These are phyloP conservation scores for Lasiosphaeriaceae sp. DNA, from an alignment of 495 filamentous ascomycete species.

Conservation along the genomic window DNA sequence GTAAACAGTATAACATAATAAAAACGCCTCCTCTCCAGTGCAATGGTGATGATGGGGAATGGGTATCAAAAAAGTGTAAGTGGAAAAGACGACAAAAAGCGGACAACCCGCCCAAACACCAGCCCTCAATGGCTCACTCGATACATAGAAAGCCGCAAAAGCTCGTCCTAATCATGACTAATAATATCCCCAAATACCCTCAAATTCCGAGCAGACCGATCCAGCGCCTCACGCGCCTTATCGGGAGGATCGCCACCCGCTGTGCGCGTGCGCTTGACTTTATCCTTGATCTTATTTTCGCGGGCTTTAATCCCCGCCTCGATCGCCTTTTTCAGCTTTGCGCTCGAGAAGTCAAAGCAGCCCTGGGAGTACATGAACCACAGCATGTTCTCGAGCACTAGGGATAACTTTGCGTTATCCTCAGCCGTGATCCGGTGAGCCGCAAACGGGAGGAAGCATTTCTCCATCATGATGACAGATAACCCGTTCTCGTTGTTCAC, in stretches of 20 bases:
- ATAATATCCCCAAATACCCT: slow-evolving; percentile 29
- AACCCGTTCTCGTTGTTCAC: slow-evolving; percentile 40
- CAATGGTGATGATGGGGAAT: too few relatives aligned
- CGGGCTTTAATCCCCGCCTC: slow-evolving; percentile 61
- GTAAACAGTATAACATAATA: too few relatives aligned
- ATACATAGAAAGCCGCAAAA: too few relatives aligned
- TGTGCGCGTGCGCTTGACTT: slow-evolving; percentile 32
- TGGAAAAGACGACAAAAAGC: too few relatives aligned
- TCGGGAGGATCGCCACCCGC: slow-evolving; percentile 9
- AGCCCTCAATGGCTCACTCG: too few relatives aligned
- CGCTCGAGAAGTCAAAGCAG: slow-evolving; percentile 43
- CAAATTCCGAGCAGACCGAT: slow-evolving; percentile 38
- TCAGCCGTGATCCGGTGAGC: slow-evolving; percentile 58
- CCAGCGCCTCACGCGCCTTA: slow-evolving; percentile 30
- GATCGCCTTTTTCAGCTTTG: slow-evolving; percentile 35
- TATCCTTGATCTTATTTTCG: slow-evolving; percentile 46
- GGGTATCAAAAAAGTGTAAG: too few relatives aligned
- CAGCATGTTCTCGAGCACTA: slow-evolving; percentile 70
- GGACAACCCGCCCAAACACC: too few relatives aligned
- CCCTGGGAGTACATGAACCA: slow-evolving; percentile 47
- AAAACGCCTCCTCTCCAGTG: too few relatives aligned
- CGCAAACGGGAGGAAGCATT: slow-evolving; percentile 67
- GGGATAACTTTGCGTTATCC: slow-evolving; percentile 78
- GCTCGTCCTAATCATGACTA: too few relatives aligned
- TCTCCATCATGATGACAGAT: slow-evolving; percentile 55